Base-by-base conservation (phyloP, 805 yeast genomes). In the Starmerella riodocensis region DNA sequence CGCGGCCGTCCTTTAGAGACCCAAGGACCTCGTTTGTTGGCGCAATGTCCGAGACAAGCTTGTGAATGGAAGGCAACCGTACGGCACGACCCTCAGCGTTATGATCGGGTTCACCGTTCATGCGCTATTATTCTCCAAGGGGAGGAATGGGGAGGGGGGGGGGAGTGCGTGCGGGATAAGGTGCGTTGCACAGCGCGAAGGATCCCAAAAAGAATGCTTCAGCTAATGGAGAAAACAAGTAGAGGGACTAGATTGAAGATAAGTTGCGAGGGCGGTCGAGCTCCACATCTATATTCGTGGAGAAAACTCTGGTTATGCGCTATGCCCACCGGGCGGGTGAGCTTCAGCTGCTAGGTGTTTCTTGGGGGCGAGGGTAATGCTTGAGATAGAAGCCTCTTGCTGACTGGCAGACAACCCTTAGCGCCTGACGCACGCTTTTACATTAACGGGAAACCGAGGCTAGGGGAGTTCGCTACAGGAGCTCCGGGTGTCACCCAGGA, bases 11-110 rank as follows among this genome's bases (percentile, higher is more conserved):
- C 34, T 20, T 17, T 7, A 31, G 20, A 11, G 34, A 19, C 14
- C 40, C 48, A 12, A 50, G 38, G 4, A 41, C 44, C 22, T 40
- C 49, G 13, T 40, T 36, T 1, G 52, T 37, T 6, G 51, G 43
- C 3, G 36, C 44, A n/a, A 50, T 41, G 27, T 50, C 53, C 8
- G 46, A 39, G 14, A 51, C 50, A 22, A 51, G 47, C 26, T 42
- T 40, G 39, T 48, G 48, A 20, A 51, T 50, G 6, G 53, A 36
- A 7, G 55, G 55, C 18, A 51, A 42, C 26, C 32, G 32, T 11
- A 51, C 35, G 21, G 37, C 17, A 2, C 32, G 40, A 19, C 14
- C 13, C n/a, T 24, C 6, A 18, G 40, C 32, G 24, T 32, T 37
- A 32, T 25, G 18, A n/a, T 29, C 24, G 19, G 41, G 8, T 16